Percentiles rank a stretch among this genome's conserved stretches.
These are phyloP conservation scores for Amauroascus niger DNA, from an alignment of 2,329 filamentous ascomycete genomes.

Conservation along the genomic window DNA sequence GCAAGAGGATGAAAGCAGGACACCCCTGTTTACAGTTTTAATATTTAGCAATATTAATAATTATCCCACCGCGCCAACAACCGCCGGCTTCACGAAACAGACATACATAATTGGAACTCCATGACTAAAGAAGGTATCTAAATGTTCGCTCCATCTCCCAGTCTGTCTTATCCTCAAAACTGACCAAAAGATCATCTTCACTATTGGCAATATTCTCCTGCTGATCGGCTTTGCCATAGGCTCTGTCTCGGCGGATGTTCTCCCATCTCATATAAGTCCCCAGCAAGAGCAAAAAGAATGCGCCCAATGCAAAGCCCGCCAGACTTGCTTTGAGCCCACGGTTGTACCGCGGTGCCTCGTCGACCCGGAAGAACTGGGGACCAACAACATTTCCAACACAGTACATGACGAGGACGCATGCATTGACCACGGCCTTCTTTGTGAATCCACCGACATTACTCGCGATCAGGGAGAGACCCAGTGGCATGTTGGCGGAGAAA, in stretches of 20 bases:
- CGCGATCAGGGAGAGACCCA: background rate
- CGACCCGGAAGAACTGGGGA: constrained; percentile 27
- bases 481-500: constrained; percentile 2
- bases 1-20: too few species aligned
- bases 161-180: background rate
- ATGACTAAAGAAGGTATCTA: background rate
- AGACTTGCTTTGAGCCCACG: background rate
- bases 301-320: background rate
- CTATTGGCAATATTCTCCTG: background rate
- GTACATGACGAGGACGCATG: constrained; percentile 50
- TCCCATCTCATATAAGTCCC: background rate
- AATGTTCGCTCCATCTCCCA: constrained; percentile 2
- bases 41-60: too few species aligned
- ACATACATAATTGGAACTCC: background rate
- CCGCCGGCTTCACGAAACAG: background rate
- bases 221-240: background rate
- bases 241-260: background rate
- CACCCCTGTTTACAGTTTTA: too few species aligned
- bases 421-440: constrained; percentile 56
- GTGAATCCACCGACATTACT: constrained; percentile 28
- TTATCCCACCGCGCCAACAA: too few species aligned
- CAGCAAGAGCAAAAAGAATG: background rate
- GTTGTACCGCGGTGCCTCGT: background rate
- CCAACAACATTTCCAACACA: constrained; percentile 53
- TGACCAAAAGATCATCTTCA: background rate